Percentiles rank a stretch among this genome's conserved stretches.
phyloP scores from a whole-genome alignment of 176 grass and related monocot genomes.

The Bothriochloa decipiens region DNA sequence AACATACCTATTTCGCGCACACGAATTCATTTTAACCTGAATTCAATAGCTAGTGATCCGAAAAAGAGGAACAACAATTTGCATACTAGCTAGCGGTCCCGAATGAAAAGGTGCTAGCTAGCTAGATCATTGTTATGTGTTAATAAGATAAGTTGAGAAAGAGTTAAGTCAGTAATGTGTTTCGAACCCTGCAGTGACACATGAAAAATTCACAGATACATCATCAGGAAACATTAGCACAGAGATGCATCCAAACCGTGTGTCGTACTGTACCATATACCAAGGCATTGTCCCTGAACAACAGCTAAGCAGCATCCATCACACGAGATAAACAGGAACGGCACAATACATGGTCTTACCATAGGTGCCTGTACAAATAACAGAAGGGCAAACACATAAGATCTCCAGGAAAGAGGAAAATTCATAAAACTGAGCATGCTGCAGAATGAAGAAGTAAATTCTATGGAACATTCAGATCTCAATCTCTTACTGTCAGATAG shows the following conservation, averaged over 20 bases:
- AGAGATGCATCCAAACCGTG: too few species aligned
- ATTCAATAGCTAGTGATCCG: neutral
- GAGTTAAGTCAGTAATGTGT: neutral
- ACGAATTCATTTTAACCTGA: constrained; percentile 20
- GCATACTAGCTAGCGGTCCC: constrained; percentile 35
- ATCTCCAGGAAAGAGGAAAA: neutral
- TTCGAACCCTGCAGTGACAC: constrained; percentile 32
- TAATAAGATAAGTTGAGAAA: neutral
- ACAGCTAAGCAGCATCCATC: constrained; percentile 35
- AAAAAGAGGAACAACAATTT: neutral
- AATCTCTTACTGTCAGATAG: neutral
- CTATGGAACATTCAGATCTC: neutral
- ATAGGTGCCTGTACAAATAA: constrained; percentile 49
- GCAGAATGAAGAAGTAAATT: neutral
- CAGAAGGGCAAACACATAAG: constrained; percentile 20
- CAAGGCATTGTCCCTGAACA: constrained; percentile 12
- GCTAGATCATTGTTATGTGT: constrained; percentile 34
- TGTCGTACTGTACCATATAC: too few species aligned
- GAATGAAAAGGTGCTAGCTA: constrained; percentile 17
- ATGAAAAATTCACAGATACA: neutral
- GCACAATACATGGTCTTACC: constrained; percentile 56
- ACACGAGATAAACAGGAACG: constrained; percentile 6
- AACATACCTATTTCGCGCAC: constrained; percentile 43
- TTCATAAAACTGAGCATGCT: neutral
- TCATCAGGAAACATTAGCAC: neutral